Conservation (phyloP, 2,329 filamentous ascomycete species). For the Thelonectria rubi region DNA sequence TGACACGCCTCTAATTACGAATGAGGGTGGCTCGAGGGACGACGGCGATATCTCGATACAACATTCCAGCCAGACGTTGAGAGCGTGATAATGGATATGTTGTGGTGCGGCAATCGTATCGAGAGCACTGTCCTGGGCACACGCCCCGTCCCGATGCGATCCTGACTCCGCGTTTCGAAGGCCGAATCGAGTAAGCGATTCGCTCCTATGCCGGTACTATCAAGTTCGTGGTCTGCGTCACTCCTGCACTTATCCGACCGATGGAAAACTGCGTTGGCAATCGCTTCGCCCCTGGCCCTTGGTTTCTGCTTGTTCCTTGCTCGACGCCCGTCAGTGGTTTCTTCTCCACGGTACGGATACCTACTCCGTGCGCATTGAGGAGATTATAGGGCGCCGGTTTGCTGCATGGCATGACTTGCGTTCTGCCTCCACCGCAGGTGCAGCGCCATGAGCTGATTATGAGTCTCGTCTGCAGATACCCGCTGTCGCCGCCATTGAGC, state of each 20-base stretch:
- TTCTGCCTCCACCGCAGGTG: constrained; percentile 26
- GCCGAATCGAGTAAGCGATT: background rate
- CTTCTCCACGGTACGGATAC: background rate
- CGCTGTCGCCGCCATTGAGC: constrained; percentile 29
- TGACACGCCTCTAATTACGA: background rate
- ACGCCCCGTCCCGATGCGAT: constrained; percentile 10
- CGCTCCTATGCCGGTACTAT: background rate
- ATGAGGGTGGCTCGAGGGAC: background rate
- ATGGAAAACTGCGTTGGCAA: background rate
- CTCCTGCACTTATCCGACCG: constrained; percentile 15
- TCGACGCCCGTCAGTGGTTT: background rate
- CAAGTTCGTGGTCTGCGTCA: constrained; percentile 8
- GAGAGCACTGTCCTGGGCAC: constrained; percentile 11
- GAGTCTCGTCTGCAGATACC: constrained; percentile 37
- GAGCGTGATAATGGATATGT: constrained; percentile 27
- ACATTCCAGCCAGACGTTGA: constrained; percentile 34
- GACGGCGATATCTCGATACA: constrained; percentile 29
- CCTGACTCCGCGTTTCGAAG: background rate
- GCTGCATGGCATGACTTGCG: constrained; percentile 40
- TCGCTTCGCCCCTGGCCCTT: constrained; percentile 4
- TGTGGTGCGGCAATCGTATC: constrained; percentile 20
- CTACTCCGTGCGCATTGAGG: constrained; percentile 1
- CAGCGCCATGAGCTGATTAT: constrained; percentile 40
- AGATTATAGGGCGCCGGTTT: constrained; percentile 16
- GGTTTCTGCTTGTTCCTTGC: background rate